These are phyloP conservation scores for Verticillium nonalfalfae DNA, from an alignment of 2,329 filamentous ascomycete genomes.

Conservation along the genomic window DNA sequence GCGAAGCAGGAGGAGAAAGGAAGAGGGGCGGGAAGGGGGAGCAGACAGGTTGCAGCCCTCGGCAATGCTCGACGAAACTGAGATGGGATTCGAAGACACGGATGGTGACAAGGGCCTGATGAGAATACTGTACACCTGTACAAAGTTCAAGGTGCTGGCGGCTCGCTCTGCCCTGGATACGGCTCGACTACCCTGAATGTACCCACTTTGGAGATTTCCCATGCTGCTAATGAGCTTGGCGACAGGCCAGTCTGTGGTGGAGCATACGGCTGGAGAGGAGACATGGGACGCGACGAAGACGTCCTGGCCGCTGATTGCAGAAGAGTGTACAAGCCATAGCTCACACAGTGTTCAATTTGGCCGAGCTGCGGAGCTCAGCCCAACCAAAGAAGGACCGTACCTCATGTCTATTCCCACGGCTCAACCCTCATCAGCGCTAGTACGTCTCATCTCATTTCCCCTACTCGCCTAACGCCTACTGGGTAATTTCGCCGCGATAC, in stretches of 20 bases:
- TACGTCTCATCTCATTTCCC: conserved; percentile 15
- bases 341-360: background rate
- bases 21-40: too few relatives aligned
- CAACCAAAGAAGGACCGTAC: background rate
- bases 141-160: background rate
- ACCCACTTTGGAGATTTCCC: conserved; percentile 6
- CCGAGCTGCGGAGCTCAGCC: background rate
- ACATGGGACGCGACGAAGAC: background rate
- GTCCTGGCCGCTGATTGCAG: background rate
- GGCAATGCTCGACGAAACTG: background rate
- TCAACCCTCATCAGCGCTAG: conserved; percentile 14
- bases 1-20: too few relatives aligned
- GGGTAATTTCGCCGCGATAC: conserved; percentile 34
- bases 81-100: background rate
- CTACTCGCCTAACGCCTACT: conserved; percentile 13
- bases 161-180: background rate
- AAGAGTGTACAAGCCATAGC: background rate
- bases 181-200: background rate
- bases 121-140: background rate
- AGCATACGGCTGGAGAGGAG: background rate
- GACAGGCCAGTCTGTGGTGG: background rate
- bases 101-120: background rate
- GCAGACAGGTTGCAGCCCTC: background rate
- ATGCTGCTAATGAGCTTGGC: conserved; percentile 2
- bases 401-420: background rate